phyloP scores from a whole-genome alignment of 352 stramenopile genomes.

The Phytopythium oedochilum region DNA sequence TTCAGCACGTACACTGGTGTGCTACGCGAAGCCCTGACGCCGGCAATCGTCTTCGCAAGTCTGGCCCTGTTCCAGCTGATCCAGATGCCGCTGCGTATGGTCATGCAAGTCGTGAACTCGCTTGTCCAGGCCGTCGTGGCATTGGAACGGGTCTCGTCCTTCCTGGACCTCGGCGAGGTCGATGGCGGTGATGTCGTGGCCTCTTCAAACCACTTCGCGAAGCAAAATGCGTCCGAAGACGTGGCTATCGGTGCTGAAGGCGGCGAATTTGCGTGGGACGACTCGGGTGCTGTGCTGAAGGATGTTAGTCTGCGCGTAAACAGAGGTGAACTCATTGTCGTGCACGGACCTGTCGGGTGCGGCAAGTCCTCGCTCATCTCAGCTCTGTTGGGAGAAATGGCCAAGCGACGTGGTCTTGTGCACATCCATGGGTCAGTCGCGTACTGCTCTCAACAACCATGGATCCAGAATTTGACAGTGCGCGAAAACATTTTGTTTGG shows the following conservation, averaged over 20 bases:
- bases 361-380: conserved; percentile 90
- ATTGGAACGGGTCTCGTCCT: conserved; percentile 63
- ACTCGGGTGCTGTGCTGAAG: conserved; percentile 23
- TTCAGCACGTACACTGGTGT: conserved; percentile 41
- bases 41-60: conserved; percentile 58
- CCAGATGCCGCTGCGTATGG: conserved; percentile 40
- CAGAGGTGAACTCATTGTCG: conserved; percentile 74
- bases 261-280: conserved; percentile 35
- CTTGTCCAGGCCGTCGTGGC: conserved; percentile 85
- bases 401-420: conserved; percentile 17
- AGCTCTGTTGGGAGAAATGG: conserved; percentile 90
- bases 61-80: conserved; percentile 80
- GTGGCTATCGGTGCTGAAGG: conserved; percentile 23
- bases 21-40: conserved; percentile 84
- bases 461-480: conserved; percentile 83
- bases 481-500: conserved; percentile 92
- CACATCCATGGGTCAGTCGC: conserved; percentile 39
- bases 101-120: conserved; percentile 18
- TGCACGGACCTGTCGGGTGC: conserved; percentile 89
- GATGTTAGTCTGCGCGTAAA: conserved; percentile 71
- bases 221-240: conserved; percentile 18
- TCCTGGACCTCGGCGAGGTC: conserved; percentile 58
- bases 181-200: conserved; percentile 16
- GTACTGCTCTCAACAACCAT: conserved; percentile 87
- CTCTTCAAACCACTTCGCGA: neutral